phyloP scores from a whole-genome alignment of 805 yeast species.

The Nakazawaea holstii region DNA sequence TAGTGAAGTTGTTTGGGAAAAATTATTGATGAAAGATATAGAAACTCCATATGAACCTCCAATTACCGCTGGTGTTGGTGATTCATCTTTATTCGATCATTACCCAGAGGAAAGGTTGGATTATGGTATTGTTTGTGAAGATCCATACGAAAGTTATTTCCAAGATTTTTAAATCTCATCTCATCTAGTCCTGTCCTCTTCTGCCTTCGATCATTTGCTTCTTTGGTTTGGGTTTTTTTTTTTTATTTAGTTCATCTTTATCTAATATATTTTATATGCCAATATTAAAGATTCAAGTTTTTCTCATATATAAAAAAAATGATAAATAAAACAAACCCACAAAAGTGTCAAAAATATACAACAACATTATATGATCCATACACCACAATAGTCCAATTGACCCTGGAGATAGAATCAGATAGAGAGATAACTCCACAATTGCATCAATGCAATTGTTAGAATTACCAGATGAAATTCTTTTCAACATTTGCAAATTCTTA shows the following conservation, averaged over 20 bases:
- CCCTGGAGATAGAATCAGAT: background rate
- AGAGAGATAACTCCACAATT: background rate
- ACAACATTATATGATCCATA: too few species aligned
- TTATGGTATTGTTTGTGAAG: constrained; percentile 73
- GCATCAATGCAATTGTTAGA: background rate
- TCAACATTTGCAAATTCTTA: background rate
- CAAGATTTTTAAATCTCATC: constrained; percentile 39
- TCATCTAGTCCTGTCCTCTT: background rate
- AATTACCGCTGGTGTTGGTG: constrained; percentile 60
- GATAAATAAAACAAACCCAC: background rate
- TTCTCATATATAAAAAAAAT: too few species aligned
- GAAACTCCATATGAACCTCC: constrained; percentile 65
- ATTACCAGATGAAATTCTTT: constrained; percentile 3
- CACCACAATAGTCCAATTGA: background rate
- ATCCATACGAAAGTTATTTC: constrained; percentile 59
- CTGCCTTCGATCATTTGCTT: background rate
- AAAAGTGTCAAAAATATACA: background rate
- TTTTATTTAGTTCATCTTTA: background rate
- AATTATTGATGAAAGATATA: constrained; percentile 47
- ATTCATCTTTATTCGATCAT: constrained; percentile 57
- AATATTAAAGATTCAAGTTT: too few species aligned
- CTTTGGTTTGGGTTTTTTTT: background rate
- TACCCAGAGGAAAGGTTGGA: constrained; percentile 80
- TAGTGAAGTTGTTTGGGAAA: constrained; percentile 56
- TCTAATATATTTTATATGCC: too few species aligned